Percentiles rank a stretch among this genome's conserved stretches.
phyloP scores from a whole-genome alignment of 371 early-diverging fungal genomes.

The Apophysomyces trapeziformis region DNA sequence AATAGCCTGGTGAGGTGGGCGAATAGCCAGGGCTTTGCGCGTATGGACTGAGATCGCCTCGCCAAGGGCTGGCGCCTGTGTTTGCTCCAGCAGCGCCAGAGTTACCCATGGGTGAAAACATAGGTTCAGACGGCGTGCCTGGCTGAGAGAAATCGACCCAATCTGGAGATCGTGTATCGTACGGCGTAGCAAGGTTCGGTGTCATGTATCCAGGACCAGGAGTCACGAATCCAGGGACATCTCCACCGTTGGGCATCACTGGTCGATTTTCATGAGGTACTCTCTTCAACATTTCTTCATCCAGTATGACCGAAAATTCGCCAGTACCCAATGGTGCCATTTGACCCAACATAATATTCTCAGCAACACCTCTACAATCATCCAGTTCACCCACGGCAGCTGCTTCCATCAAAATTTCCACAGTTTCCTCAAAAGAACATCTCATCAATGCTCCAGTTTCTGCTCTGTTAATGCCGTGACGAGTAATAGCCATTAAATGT shows the following conservation, averaged over 20 bases:
- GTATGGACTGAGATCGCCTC: conserved; percentile 53
- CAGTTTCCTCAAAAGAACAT: conserved; percentile 99
- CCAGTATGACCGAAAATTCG: conserved; percentile 90
- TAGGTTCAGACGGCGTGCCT: conserved; percentile 60
- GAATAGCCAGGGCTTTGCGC: conserved; percentile 70
- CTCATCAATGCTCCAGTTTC: conserved; percentile 97
- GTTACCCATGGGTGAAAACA: conserved; percentile 72
- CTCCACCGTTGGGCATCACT: conserved; percentile 49
- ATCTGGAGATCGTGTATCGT: conserved; percentile 61
- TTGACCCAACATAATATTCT: conserved; percentile 99
- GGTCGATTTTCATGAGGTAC: conserved; percentile 50
- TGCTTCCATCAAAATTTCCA: conserved; percentile 98
- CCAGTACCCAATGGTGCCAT: conserved; percentile 99
- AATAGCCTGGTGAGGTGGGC: conserved; percentile 80
- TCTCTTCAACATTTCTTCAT: conserved; percentile 86
- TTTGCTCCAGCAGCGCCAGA: conserved; percentile 46
- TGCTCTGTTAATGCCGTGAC: conserved; percentile 99
- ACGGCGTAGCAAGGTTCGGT: conserved; percentile 57
- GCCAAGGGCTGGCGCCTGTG: conserved; percentile 54
- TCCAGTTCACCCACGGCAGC: conserved; percentile 95
- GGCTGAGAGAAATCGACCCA: conserved; percentile 65
- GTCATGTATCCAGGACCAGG: conserved; percentile 65
- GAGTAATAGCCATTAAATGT: conserved; percentile 96
- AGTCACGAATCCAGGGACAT: conserved; percentile 49
- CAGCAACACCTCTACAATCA: conserved; percentile 96